Conservation (phyloP, 805 yeast species). For the Wickerhamomyces bisporus region DNA sequence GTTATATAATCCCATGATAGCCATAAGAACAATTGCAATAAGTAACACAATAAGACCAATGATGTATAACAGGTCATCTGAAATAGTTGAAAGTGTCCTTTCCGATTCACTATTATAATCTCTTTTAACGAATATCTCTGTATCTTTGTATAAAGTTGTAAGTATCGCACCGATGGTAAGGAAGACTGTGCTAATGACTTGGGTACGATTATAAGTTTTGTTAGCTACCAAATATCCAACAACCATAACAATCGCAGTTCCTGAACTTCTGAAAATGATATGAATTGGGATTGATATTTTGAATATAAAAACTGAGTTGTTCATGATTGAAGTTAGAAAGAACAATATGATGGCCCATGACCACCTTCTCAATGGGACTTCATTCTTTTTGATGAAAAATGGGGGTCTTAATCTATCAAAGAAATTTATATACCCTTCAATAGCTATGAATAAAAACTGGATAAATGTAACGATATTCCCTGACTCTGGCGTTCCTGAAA, state of each 20-base stretch:
- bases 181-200: slow-evolving; percentile 43
- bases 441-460: slow-evolving; percentile 51
- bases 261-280: slow-evolving; percentile 58
- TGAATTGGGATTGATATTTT: slow-evolving; percentile 61
- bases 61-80: slow-evolving; percentile 16
- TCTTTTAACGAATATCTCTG: slow-evolving; percentile 19
- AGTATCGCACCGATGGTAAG: slow-evolving; percentile 52
- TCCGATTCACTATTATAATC: slow-evolving; percentile 9
- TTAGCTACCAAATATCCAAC: slow-evolving; percentile 43
- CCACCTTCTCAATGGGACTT: slow-evolving; percentile 40
- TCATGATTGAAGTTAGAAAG: slow-evolving; percentile 44
- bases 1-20: slow-evolving; percentile 53
- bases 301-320: slow-evolving; percentile 52
- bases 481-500: slow-evolving; percentile 29
- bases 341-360: slow-evolving; percentile 42
- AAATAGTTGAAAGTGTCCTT: slow-evolving; percentile 2
- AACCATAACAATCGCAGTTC: slow-evolving; percentile 54
- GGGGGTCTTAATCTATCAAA: slow-evolving; percentile 25
- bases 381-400: slow-evolving; percentile 27
- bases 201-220: slow-evolving; percentile 39
- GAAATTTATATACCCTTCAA: slow-evolving; percentile 34
- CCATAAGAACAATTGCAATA: slow-evolving; percentile 44
- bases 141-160: slow-evolving; percentile 30
- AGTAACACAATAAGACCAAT: slow-evolving; percentile 33
- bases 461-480: slow-evolving; percentile 52